A percentile compares a stretch with the other conserved stretches of the same genome.
phyloP scores from a whole-genome alignment of 805 yeast genomes.

The Teunomyces atbi region DNA sequence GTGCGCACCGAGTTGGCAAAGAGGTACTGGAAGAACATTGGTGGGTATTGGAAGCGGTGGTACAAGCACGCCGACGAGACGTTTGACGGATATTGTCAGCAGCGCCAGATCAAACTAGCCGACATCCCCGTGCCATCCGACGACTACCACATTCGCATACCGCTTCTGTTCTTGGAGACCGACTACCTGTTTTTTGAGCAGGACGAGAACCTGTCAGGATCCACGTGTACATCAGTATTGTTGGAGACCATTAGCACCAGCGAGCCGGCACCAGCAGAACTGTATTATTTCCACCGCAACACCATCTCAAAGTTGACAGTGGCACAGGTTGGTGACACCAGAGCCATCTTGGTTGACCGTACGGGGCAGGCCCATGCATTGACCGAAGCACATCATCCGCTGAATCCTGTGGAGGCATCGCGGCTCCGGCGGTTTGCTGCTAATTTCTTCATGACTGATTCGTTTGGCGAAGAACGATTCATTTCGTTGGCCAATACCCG shows the following conservation, averaged over 20 bases:
- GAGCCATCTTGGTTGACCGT: constrained; percentile 80
- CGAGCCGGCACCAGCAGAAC: constrained; percentile 25
- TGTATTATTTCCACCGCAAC: constrained; percentile 61
- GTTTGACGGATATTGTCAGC: constrained; percentile 13
- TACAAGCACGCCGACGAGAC: constrained; percentile 44
- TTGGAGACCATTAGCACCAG: constrained; percentile 46
- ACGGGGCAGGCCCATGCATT: constrained; percentile 76
- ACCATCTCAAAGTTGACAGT: constrained; percentile 67
- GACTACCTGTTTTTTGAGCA: constrained; percentile 57
- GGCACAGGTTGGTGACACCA: constrained; percentile 92
- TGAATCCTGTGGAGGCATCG: constrained; percentile 71
- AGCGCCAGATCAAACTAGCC: constrained; percentile 21
- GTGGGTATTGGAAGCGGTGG: constrained; percentile 86
- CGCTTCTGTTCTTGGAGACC: constrained; percentile 61
- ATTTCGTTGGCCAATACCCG: constrained; percentile 87
- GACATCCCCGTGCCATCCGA: constrained; percentile 30
- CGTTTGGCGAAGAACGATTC: constrained; percentile 90
- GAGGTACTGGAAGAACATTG: constrained; percentile 59
- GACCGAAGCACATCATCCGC: constrained; percentile 83
- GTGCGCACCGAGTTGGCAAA: constrained; percentile 43
- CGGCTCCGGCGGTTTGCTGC: constrained; percentile 63
- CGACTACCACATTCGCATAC: constrained; percentile 60
- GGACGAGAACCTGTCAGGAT: constrained; percentile 50
- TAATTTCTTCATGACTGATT: constrained; percentile 72
- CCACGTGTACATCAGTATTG: constrained; percentile 69